Base-by-base conservation (phyloP, 352 stramenopile genomes). In the Pythium oligandrum region DNA sequence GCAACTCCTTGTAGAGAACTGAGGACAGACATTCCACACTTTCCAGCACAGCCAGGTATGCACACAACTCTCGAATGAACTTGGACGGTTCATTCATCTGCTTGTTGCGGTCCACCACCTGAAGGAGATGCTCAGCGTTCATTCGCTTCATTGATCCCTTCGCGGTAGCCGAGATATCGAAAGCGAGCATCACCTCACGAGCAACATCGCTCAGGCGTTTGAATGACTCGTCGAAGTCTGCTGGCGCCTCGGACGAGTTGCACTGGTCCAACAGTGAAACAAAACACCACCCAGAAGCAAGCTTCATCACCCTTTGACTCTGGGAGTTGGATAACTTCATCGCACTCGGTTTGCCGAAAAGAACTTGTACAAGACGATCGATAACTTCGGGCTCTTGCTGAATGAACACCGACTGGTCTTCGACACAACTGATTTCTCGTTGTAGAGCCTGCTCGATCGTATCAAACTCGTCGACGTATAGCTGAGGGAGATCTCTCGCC, bases 261-360 rank as follows among this genome's bases (percentile, higher is more conserved):
- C 52, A 7, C 36, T 44, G 10, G 31, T 42, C 42, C 5, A 59
- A 0, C 6, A 44, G 35, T 17, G 51, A 59, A 2, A 64, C 3
- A 12, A 64, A 46, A 48, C 59, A 66, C 6, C 45, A 44, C 37
- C 11, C 33, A 47, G 35, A 50, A 12, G 58, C 49, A 34, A 66
- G 35, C 44, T 59, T 61, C 9, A 66, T 44, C 8, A 61, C 50
- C 33, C 54, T 46, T 30, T 66, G 59, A 9, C 48, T 66, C 44
- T 66, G 59, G 5, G 59, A 61, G 11, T 66, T 66, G 31, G 59
- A 66, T 10, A 66, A 12, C 53, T 66, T 66, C 53, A 66, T 53
- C 30, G 39, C 38, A 12, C 44, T 49, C 8, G 58, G n/a, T 9
- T 40, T 36, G n/a, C 33, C 40, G 30, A 57, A 46, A 36, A 66